Percentiles rank a stretch among this genome's conserved stretches.
These are phyloP conservation scores for Eucalyptus polyanthemos DNA, from an alignment of 345 rosid genomes.

Conservation along the genomic window DNA sequence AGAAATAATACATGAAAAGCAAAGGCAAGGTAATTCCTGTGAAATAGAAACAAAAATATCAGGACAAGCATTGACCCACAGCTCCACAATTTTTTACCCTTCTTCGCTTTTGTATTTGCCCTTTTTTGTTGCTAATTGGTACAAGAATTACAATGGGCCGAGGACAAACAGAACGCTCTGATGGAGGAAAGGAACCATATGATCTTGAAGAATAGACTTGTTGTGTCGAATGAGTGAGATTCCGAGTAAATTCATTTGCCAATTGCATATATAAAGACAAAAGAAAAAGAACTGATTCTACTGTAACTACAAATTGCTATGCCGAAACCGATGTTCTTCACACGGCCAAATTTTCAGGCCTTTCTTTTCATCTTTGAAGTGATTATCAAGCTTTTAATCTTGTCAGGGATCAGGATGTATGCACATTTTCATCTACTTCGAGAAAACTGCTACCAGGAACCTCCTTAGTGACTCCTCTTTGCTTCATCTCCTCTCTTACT, in stretches of 20 bases:
- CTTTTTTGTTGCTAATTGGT: not conserved
- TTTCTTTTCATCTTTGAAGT: not conserved
- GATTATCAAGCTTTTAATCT: not conserved
- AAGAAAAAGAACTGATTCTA: not conserved
- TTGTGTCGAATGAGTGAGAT: not conserved
- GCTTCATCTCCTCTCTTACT: slow-evolving; percentile 12
- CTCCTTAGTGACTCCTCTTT: slow-evolving; percentile 2
- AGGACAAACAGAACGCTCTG: not conserved
- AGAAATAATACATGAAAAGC: not conserved
- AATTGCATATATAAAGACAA: not conserved
- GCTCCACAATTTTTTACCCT: not conserved
- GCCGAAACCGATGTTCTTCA: not conserved
- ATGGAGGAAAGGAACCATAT: not conserved
- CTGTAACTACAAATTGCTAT: not conserved
- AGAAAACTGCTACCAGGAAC: slow-evolving; percentile 27
- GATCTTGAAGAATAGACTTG: not conserved
- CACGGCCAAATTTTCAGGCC: not conserved
- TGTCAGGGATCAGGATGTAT: not conserved
- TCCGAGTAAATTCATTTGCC: not conserved
- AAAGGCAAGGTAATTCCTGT: not conserved
- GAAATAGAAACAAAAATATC: not conserved
- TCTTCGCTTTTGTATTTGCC: not conserved
- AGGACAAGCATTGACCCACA: not conserved
- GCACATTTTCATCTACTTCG: not conserved
- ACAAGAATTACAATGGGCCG: not conserved